These are phyloP conservation scores for Marasmius fiardii DNA, from an alignment of 1,284 basidiomycete species.

Conservation along the genomic window DNA sequence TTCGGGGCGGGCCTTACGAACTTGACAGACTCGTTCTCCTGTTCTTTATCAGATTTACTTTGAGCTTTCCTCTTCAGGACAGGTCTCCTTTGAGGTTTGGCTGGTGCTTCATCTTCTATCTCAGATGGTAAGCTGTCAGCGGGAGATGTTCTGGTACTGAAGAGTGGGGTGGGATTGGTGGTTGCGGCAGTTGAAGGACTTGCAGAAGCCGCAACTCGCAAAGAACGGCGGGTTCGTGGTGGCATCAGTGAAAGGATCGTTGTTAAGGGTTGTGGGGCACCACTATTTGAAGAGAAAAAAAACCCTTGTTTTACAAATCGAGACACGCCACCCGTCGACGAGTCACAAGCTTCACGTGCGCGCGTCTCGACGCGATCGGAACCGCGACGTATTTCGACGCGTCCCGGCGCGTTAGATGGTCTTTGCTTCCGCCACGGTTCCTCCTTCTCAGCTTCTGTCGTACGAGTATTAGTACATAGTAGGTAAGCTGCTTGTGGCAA, in stretches of 20 bases:
- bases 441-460: too few species aligned
- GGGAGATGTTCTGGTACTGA: slow-evolving; percentile 39
- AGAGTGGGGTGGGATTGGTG: slow-evolving; percentile 35
- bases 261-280: background rate
- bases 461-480: too few species aligned
- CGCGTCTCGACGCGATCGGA: background rate
- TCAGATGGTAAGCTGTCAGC: slow-evolving; percentile 34
- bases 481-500: too few species aligned
- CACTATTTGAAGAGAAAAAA: background rate
- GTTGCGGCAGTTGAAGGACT: slow-evolving; percentile 29
- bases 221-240: slow-evolving; percentile 17
- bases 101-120: slow-evolving; percentile 26
- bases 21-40: slow-evolving; percentile 4
- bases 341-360: background rate
- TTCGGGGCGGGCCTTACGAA: slow-evolving; percentile 29
- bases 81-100: slow-evolving; percentile 16
- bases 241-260: slow-evolving; percentile 7
- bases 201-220: slow-evolving; percentile 19
- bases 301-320: background rate
- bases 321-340: background rate
- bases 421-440: background rate
- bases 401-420: background rate
- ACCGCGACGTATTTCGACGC: background rate
- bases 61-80: slow-evolving; percentile 16
- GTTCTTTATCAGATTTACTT: slow-evolving; percentile 16